Percentiles rank a stretch among this genome's conserved stretches.
Conservation (phyloP, 2,329 filamentous ascomycete species). For the Fusarium globosum region DNA sequence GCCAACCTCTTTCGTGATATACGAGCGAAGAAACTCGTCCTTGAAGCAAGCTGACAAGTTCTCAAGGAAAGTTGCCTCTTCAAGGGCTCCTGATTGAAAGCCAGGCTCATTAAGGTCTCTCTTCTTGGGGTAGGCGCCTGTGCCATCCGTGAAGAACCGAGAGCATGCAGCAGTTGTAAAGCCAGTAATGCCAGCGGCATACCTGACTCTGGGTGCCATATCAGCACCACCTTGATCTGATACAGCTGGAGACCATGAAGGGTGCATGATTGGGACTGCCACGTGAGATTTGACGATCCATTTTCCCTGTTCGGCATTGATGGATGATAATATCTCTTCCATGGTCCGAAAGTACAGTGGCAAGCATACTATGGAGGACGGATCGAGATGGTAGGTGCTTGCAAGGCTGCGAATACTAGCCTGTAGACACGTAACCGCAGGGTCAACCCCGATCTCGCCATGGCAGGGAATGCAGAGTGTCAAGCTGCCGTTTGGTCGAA, state of each 20-base stretch:
- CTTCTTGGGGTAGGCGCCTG: neutral
- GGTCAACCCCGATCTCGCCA: neutral
- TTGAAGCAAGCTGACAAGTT: neutral
- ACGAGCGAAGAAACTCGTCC: neutral
- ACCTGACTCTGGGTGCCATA: neutral
- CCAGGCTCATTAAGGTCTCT: neutral
- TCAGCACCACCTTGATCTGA: neutral
- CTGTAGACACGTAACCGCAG: neutral
- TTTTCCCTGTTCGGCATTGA: neutral
- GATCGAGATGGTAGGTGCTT: neutral
- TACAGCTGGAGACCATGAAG: neutral
- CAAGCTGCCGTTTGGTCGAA: neutral
- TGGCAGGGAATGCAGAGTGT: neutral
- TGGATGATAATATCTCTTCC: neutral
- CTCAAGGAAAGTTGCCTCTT: neutral
- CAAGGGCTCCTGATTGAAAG: rapidly evolving
- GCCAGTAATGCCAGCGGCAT: neutral
- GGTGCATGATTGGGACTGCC: neutral
- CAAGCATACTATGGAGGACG: neutral
- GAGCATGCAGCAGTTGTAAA: neutral
- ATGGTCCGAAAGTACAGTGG: neutral
- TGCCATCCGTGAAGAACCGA: neutral
- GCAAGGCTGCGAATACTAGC: neutral
- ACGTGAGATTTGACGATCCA: neutral
- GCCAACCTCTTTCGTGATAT: neutral